These are phyloP conservation scores for Coemansia furcata DNA, from an alignment of 192 early-diverging fungal genomes.

Conservation along the genomic window DNA sequence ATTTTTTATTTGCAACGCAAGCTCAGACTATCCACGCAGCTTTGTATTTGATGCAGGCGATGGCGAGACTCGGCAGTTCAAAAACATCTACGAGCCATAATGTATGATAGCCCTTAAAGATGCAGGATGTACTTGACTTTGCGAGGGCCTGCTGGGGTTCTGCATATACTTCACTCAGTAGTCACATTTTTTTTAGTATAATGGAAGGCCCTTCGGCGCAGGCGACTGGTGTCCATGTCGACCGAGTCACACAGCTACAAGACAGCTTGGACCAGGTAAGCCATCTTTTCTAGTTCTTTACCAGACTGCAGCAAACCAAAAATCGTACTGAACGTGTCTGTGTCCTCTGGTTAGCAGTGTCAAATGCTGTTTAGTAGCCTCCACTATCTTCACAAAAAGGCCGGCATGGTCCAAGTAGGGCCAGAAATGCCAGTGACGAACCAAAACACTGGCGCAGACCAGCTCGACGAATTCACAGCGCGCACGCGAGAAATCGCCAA, in stretches of 20 bases:
- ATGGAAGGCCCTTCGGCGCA: constrained; percentile 32
- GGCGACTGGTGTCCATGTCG: constrained; percentile 37
- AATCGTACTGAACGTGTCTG: background rate
- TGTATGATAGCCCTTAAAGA: background rate
- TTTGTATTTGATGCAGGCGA: constrained; percentile 29
- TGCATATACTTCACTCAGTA: background rate
- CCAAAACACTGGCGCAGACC: constrained; percentile 36
- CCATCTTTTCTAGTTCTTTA: no score
- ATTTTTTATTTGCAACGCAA: background rate
- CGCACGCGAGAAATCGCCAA: constrained; percentile 47
- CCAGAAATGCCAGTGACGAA: constrained; percentile 42
- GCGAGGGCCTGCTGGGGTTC: background rate
- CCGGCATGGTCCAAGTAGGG: constrained; percentile 45
- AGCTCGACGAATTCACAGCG: constrained; percentile 24
- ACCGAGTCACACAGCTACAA: constrained; percentile 52
- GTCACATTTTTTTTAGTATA: background rate
- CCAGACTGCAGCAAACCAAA: background rate
- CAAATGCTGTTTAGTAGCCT: constrained; percentile 51
- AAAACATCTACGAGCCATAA: background rate
- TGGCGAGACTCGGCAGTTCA: background rate
- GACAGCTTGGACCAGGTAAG: constrained; percentile 50
- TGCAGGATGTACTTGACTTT: background rate
- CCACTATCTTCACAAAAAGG: constrained; percentile 49
- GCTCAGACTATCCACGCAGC: constrained; percentile 8
- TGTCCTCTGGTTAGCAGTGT: constrained; percentile 22